Evolutionary conservation across 2,329 filamentous ascomycete species (phyloP).

Genomic region (Neodidymelliopsis sp.): DNA sequence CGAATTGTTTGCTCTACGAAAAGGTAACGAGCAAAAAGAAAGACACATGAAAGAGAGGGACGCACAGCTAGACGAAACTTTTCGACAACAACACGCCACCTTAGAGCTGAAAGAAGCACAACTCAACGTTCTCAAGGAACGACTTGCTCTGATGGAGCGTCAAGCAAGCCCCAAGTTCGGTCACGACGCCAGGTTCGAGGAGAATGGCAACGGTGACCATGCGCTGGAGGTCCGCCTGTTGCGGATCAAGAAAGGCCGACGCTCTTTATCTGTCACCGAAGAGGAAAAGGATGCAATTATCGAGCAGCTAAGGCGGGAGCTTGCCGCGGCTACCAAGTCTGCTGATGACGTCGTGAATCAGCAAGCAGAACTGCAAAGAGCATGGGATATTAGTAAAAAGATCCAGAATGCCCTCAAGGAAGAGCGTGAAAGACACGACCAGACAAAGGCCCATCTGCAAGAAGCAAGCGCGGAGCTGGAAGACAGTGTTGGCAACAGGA

Average conservation of each 20-base stretch:
- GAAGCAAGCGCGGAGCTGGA: constrained; percentile 28
- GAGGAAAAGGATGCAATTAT: constrained; percentile 41
- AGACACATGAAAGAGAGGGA: constrained; percentile 42
- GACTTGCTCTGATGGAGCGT: constrained; percentile 36
- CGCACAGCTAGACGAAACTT: constrained; percentile 34
- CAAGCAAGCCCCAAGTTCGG: constrained; percentile 24
- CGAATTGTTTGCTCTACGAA: constrained; percentile 47
- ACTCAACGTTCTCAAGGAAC: constrained; percentile 38
- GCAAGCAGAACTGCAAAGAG: constrained; percentile 41
- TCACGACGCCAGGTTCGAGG: constrained; percentile 21
- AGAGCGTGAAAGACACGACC: constrained; percentile 36
- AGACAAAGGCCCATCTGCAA: constrained; percentile 37
- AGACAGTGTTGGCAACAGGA: constrained; percentile 16
- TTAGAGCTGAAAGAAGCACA: constrained; percentile 44
- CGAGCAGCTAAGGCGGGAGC: constrained; percentile 36
- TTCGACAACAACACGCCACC: constrained; percentile 34
- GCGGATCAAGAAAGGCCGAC: constrained; percentile 39
- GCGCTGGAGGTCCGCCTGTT: constrained; percentile 42
- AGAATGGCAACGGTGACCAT: constrained; percentile 32
- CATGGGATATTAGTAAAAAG: constrained; percentile 43
- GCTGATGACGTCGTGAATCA: constrained; percentile 36
- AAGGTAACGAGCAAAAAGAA: constrained; percentile 47
- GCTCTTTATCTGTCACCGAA: constrained; percentile 27
- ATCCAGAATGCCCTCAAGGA: constrained; percentile 37
- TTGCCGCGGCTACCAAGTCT: constrained; percentile 26